These are phyloP conservation scores for Fusarium zealandicum DNA, from an alignment of 2,329 filamentous ascomycete genomes.

Conservation along the genomic window DNA sequence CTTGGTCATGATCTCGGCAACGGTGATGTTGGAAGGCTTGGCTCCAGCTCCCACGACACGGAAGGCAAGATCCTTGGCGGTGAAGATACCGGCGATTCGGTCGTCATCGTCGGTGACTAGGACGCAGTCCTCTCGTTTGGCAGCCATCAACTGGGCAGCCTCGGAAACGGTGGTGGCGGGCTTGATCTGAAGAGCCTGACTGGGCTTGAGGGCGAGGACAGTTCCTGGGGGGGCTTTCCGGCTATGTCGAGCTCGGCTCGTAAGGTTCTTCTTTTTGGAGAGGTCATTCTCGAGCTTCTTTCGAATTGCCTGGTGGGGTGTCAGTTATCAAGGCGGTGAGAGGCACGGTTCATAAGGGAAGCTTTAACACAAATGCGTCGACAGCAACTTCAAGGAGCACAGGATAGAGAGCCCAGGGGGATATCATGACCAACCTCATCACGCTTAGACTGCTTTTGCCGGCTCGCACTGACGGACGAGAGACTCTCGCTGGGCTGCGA, in stretches of 20 bases:
- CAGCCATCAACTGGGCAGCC: slow-evolving; percentile 97
- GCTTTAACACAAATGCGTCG: neutral
- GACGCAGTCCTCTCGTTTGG: slow-evolving; percentile 97
- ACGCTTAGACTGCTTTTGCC: slow-evolving; percentile 95
- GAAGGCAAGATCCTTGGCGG: slow-evolving; percentile 97
- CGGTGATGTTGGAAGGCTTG: slow-evolving; percentile 88
- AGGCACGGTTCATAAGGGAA: neutral
- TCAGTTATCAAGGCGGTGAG: slow-evolving; percentile 22
- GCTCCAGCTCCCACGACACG: slow-evolving; percentile 90
- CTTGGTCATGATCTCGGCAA: slow-evolving; percentile 99
- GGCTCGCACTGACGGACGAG: slow-evolving; percentile 87
- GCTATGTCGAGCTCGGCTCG: slow-evolving; percentile 79
- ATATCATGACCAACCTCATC: slow-evolving; percentile 80
- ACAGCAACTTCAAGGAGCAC: neutral
- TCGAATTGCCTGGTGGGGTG: slow-evolving; percentile 78
- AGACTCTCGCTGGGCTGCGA: slow-evolving; percentile 62
- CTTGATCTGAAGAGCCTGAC: slow-evolving; percentile 96
- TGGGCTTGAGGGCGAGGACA: slow-evolving; percentile 93
- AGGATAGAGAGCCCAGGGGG: slow-evolving; percentile 2
- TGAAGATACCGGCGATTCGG: slow-evolving; percentile 97
- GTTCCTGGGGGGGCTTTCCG: slow-evolving; percentile 96
- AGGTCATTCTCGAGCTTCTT: slow-evolving; percentile 96
- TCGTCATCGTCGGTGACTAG: slow-evolving; percentile 98
- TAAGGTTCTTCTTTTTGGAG: slow-evolving; percentile 92
- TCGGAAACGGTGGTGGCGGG: slow-evolving; percentile 92